Conservation (phyloP, 2,329 filamentous ascomycete species). For the Ceratocystis albifundus region DNA sequence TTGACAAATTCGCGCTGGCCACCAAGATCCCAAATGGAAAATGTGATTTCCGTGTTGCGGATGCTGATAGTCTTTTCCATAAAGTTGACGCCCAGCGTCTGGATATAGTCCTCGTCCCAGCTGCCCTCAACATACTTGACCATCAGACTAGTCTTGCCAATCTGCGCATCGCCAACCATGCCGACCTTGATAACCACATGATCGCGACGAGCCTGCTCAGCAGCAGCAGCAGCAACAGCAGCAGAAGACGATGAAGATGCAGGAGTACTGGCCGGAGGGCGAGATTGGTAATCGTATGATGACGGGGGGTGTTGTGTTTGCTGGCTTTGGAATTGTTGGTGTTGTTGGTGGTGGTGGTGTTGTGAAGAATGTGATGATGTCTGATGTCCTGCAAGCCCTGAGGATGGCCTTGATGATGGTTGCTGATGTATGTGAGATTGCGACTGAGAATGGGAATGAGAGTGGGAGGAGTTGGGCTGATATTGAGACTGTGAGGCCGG, state of each 20-base stretch:
- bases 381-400: slow-evolving; percentile 38
- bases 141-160: slow-evolving; percentile 98
- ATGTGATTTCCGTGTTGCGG: slow-evolving; percentile 97
- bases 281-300: slow-evolving; percentile 29
- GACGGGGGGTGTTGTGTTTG: slow-evolving; percentile 30
- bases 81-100: slow-evolving; percentile 96
- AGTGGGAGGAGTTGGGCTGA: background rate
- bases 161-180: slow-evolving; percentile 98
- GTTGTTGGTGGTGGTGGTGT: slow-evolving; percentile 29
- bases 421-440: background rate
- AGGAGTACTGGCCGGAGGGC: background rate
- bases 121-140: slow-evolving; percentile 99
- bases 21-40: slow-evolving; percentile 97
- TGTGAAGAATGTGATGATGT: slow-evolving; percentile 24
- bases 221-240: slow-evolving; percentile 26
- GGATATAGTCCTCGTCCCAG: slow-evolving; percentile 99
- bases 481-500: slow-evolving; percentile 24
- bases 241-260: slow-evolving; percentile 22
- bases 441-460: background rate
- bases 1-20: slow-evolving; percentile 99
- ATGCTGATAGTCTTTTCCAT: slow-evolving; percentile 99
- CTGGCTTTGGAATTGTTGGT: slow-evolving; percentile 34
- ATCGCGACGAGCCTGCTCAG: slow-evolving; percentile 42
- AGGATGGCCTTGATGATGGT: slow-evolving; percentile 40
- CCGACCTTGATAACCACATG: slow-evolving; percentile 97